Evolutionary conservation across 371 early-diverging fungal species (phyloP).

Genomic region (Syncephalis fuscata): DNA sequence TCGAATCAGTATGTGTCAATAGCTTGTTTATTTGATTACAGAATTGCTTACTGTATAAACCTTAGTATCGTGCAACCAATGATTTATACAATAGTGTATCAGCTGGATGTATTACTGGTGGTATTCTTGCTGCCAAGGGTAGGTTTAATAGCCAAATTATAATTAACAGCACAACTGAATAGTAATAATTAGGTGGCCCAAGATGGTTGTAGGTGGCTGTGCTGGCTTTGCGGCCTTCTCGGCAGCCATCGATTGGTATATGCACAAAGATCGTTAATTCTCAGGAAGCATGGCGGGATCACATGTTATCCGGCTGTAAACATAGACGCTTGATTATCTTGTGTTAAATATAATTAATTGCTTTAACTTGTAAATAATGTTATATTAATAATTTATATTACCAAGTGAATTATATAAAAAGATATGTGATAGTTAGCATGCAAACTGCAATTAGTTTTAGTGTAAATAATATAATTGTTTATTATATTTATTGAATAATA

Average conservation of each 20-base stretch:
- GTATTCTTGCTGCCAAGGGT: constrained; percentile 60
- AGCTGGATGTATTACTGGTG: constrained; percentile 92
- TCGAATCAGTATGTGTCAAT: constrained; percentile 63
- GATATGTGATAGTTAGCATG: too few relatives aligned
- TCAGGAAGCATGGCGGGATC: not conserved
- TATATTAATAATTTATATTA: too few relatives aligned
- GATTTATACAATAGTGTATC: constrained; percentile 78
- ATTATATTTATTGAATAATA: too few relatives aligned
- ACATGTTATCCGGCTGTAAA: too few relatives aligned
- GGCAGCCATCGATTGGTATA: constrained; percentile 69
- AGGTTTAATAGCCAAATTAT: not conserved
- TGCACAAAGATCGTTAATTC: not conserved
- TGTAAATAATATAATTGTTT: too few relatives aligned
- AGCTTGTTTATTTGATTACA: not conserved
- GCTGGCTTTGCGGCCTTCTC: constrained; percentile 92
- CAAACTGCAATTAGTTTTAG: too few relatives aligned
- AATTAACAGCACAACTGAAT: not conserved
- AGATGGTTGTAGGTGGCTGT: constrained; percentile 68
- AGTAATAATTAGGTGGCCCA: constrained; percentile 40
- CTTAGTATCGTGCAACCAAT: constrained; percentile 85
- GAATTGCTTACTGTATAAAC: not conserved
- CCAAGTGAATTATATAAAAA: too few relatives aligned
- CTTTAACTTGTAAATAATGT: too few relatives aligned
- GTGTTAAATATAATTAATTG: too few relatives aligned
- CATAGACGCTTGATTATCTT: too few relatives aligned